phyloP scores from a whole-genome alignment of 1,139 yeast species.

The Oligophagozyma castellii region DNA sequence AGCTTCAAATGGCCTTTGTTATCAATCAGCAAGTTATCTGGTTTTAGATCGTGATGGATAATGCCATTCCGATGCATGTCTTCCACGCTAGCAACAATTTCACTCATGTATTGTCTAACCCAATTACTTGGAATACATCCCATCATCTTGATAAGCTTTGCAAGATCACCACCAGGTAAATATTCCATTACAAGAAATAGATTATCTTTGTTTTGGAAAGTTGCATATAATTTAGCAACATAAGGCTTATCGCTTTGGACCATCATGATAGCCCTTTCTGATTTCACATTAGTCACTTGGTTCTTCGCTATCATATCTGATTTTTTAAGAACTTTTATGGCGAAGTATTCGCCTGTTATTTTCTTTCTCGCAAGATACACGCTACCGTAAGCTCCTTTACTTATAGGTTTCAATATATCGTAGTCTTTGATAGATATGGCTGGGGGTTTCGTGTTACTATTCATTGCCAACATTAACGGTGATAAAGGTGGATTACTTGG shows the following conservation, averaged over 20 bases:
- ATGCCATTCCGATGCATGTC: constrained; percentile 82
- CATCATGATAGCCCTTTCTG: constrained; percentile 96
- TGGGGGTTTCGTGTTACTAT: constrained; percentile 31
- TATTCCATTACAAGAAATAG: constrained; percentile 93
- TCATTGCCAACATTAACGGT: constrained; percentile 60
- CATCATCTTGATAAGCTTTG: constrained; percentile 67
- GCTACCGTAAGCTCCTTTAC: constrained; percentile 96
- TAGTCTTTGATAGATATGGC: constrained; percentile 75
- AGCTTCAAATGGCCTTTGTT: constrained; percentile 76
- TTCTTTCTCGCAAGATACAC: constrained; percentile 77
- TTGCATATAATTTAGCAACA: constrained; percentile 79
- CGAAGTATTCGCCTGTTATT: constrained; percentile 87
- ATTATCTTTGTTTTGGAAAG: constrained; percentile 82
- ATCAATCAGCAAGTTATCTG: constrained; percentile 85
- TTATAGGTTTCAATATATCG: constrained; percentile 81
- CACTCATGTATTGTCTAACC: constrained; percentile 81
- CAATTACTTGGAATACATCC: constrained; percentile 77
- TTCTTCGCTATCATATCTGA: constrained; percentile 95
- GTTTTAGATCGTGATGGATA: constrained; percentile 89
- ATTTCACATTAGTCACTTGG: constrained; percentile 86
- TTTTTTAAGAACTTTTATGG: constrained; percentile 86
- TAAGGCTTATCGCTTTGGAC: constrained; percentile 88
- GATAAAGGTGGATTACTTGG: constrained; percentile 53
- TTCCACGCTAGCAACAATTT: constrained; percentile 79
- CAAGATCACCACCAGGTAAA: constrained; percentile 91